phyloP scores from a whole-genome alignment of 2,329 filamentous ascomycete genomes.

The Aspergillus sergii region DNA sequence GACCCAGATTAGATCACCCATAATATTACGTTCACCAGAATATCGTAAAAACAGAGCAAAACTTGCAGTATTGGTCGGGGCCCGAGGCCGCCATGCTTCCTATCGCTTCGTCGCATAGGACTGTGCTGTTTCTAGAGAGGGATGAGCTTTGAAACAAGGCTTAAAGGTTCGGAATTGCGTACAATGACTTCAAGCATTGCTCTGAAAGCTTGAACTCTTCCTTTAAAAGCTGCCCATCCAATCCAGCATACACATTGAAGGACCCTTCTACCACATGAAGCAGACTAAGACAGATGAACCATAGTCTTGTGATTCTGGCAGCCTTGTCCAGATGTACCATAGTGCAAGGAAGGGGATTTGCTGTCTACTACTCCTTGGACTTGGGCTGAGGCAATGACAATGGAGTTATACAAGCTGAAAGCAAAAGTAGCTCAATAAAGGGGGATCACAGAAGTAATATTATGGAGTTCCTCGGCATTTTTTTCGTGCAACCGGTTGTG shows the following conservation, averaged over 20 bases:
- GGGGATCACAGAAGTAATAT: neutral
- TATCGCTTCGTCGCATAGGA: neutral
- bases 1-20: neutral
- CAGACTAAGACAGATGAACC: neutral
- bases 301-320: neutral
- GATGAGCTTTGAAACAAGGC: neutral
- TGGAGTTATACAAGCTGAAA: neutral
- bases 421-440: neutral
- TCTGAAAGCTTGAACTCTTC: neutral
- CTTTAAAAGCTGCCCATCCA: neutral
- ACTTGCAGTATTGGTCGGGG: neutral
- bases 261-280: neutral
- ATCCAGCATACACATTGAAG: neutral
- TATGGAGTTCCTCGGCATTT: neutral
- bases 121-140: neutral
- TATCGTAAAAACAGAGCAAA: neutral
- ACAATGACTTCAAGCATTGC: neutral
- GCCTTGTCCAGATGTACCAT: neutral
- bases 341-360: neutral
- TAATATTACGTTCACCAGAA: neutral
- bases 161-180: neutral
- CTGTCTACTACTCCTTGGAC: neutral
- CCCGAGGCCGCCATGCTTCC: neutral
- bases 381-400: neutral
- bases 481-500: neutral